Percentiles rank a stretch among this genome's conserved stretches.
Evolutionary conservation across 345 rosid species (phyloP).

Genomic region (Salix udensis): DNA sequence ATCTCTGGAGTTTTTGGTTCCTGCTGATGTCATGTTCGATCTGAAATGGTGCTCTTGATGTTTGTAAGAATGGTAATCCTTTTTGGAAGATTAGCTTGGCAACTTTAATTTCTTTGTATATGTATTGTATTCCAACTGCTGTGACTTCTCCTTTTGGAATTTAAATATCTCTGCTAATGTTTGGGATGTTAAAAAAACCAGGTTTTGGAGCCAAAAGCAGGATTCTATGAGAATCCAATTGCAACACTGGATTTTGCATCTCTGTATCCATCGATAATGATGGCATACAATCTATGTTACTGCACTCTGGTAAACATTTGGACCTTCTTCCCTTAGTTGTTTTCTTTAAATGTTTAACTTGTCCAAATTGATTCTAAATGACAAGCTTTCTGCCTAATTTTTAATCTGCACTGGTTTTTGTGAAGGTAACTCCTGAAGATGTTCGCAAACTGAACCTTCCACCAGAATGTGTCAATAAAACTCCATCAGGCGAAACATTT

Average conservation of each 20-base stretch:
- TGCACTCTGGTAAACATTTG: conserved; percentile 71
- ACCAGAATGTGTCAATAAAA: conserved; percentile 74
- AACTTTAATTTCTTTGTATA: too few species aligned
- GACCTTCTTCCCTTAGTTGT: conserved; percentile 5
- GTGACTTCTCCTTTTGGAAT: background rate
- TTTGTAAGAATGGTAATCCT: background rate
- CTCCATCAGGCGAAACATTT: conserved; percentile 94
- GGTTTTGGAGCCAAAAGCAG: conserved; percentile 92
- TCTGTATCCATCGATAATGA: conserved; percentile 96
- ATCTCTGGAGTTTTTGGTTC: too few species aligned
- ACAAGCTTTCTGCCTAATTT: conserved; percentile 13
- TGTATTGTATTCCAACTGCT: too few species aligned
- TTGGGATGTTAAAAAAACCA: conserved; percentile 30
- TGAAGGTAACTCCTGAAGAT: conserved; percentile 88
- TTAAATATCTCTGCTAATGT: background rate
- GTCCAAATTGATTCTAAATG: background rate
- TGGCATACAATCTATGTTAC: conserved; percentile 97
- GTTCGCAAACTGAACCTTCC: conserved; percentile 74
- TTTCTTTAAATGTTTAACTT: background rate
- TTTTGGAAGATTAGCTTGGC: background rate
- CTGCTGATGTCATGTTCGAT: too few species aligned
- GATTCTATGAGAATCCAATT: conserved; percentile 91
- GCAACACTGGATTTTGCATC: conserved; percentile 98
- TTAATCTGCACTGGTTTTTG: conserved; percentile 19
- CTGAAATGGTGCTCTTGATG: background rate